Base-by-base conservation (phyloP, 2,329 filamentous ascomycete species). In the Colletotrichum costaricense region DNA sequence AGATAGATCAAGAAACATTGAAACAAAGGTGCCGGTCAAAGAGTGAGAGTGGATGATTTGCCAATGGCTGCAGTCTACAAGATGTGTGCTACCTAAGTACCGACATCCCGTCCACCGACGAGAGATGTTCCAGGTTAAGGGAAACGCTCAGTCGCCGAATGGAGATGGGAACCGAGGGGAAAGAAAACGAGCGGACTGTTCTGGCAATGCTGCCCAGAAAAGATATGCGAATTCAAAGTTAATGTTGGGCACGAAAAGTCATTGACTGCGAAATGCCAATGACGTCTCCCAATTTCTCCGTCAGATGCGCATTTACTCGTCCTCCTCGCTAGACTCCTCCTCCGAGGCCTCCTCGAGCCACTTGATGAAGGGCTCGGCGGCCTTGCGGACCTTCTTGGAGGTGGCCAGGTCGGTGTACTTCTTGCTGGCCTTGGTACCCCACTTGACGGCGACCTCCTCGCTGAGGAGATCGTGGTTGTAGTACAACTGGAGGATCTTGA, bases 351-450 rank as follows among this genome's bases (percentile, higher is more conserved):
- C 94, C 78, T 94, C 91, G 72, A 98, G 94, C 96, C 95, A 98
- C 79, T 92, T 93, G 80, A 98, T 89, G 90, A 99, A 99, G 76
- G 94, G 93, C 87, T 97, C 94, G 67, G 97, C 95, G 76, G 94
- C 93, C 88, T 97, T 96, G 72, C 76, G 75, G 46, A 78, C 75
- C 38, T 74, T 76, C 52, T 74, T 75, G 49, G 77, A 78, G 54
- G 60, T 72, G 62, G 76, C 72, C 19, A 78, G 66, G 26, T 76
- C 76, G 54, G 75, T 94, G 82, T 98, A 98, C 88, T 98, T 98
- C 93, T 97, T 98, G 91, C 95, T 98, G 73, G 96, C 95, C 89
- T 97, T 98, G 81, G 90, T 89, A 76, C 95, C 96, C 96, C 97
- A 99, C 78, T 93, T 93, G 84, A 93, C 94, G 81, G 97, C 91